Base-by-base conservation (phyloP, 129 eudicot species). In the Pulicaria dysenterica region DNA sequence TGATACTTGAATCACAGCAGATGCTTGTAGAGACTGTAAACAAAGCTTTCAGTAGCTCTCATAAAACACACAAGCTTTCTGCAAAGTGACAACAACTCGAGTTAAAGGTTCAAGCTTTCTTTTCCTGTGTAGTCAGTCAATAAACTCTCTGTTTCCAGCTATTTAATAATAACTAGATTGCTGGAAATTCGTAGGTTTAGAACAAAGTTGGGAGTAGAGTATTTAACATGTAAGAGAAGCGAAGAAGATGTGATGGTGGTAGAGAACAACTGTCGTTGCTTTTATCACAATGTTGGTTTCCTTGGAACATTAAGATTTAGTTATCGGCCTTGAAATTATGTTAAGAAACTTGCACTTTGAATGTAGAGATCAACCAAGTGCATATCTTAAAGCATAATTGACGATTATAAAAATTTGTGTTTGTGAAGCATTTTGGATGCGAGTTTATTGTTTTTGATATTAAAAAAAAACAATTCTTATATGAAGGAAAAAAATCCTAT, bases 1-100 rank as follows among this genome's bases (percentile, higher is more conserved):
- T 89, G 98, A 89, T 92, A 64, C 54, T 78, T 46, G 90, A 83
- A 51, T 77, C 96, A 5, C 96, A 87, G 68, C 82, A 77, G 82
- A 89, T 89, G 79, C 82, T 90, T 62, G 84, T 87, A 2, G 90
- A 89, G 70, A 76, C 87, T 1, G 92, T 92, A 54, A 75, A 79
- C 39, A 83, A 73, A 42, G 96, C 90, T 16, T 87, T 89, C 75
- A 61, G 81, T 45, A 49, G 62, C 68, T 63, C 82, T 49, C 74
- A 72, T 72, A 90, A 85, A 82, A 69, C 73, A 67, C 58, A 79
- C 41, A 86, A 74, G 75, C 76, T 79, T 60, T 68, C 74, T 82
- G 80, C 84, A 82, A 78, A 57, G 57, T 83, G 67, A 70, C 56
- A 43, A 59, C 49, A 68, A 19, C 41, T 42, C 66, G 74, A 75